Base-by-base conservation (phyloP, 2,329 filamentous ascomycete species). In the Phialemonium atrogriseum region DNA sequence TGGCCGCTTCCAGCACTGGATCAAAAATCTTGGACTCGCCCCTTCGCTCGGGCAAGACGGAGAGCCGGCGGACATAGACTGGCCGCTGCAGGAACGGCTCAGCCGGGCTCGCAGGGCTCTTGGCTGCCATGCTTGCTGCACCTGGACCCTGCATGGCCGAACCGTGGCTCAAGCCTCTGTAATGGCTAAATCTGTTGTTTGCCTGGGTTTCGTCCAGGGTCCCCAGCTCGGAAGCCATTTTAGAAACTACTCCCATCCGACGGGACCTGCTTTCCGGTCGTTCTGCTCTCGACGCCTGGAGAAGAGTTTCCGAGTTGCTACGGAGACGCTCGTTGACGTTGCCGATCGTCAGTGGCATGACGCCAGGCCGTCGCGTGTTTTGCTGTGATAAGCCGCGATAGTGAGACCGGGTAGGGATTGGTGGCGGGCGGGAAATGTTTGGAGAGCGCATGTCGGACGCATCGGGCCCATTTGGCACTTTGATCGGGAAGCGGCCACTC, bases 401-500 rank as follows among this genome's bases (percentile, higher is more conserved):
- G 52, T 94, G 87, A 4, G 86, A 91, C 38, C 82, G 73, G 5
- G 74, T 73, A 0, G 86, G 86, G 37, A 94, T 84, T 1, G 84
- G 83, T 3, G 88, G 85, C 17, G 82, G 70, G 20, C 80, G 73
- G 13, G 67, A 62, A 9, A 73, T 58, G 22, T 69, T 77, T 10
- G 83, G 84, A 4, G 83, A 89, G 41, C 77, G 75, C 25, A 75
- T 62, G 43, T 80, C 77, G 21, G 72, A 60, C 4, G 80, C 61
- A 34, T 91, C 85, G 29, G 76, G 70, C 11, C 81, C 80, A 50
- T 83, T 85, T 3, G 28, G 28, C 31, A 86, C 81, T 46, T 78
- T 80, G 47, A 81, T 73, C 2, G 77, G 77, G 42, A 81, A 81
- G 10, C 77, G 68, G 14, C 77, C 77, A 44, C 76, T 80, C 30